Base-by-base conservation (phyloP, 2,329 filamentous ascomycete genomes). In the Neoarthrinium moseri region DNA sequence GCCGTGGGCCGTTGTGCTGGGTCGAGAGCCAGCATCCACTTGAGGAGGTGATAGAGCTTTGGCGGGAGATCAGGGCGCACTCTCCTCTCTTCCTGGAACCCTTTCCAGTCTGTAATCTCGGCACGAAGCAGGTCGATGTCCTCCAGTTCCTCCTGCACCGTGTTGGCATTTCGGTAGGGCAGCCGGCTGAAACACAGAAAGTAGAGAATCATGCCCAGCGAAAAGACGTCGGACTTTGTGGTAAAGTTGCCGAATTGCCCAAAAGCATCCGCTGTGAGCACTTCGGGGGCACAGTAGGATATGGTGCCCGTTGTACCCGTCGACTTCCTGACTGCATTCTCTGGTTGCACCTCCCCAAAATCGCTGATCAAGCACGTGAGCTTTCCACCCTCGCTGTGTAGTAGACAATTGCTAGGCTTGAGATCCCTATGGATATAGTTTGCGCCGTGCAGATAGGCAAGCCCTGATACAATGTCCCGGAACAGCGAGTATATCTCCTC, bases 401-500 rank as follows among this genome's bases (percentile, higher is more conserved):
- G 71, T 3, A 99, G 76, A 58, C 95, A 99, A 58, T 99, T 99
- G 63, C 87, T 94, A 2, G 94, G 94, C 65, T 99, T 99, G 21
- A 99, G 75, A 64, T 99, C 94, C 46, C 94, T 84, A 61, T 99
- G 94, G 22, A 99, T 95, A 64, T 96, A 99, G 54, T 91, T 92
- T 56, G 92, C 89, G 3, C 79, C 80, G 59, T 99, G 94, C 1
- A 99, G 77, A 62, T 96, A 92, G 35, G 90, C 87, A 15, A 99
- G 74, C 0, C 94, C 94, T 0, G 90, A 91, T 0, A 92, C 94
- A 50, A 99, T 92, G 61, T 99, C 94, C 59, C 86, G 88, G 73
- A 99, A 99, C 51, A 97, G 87, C 0, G 91, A 95, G 66, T 95
- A 96, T 20, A 99, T 97, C 58, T 97, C 89, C 49, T 97, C 92